Conservation (phyloP, 169 alveolate genomes). For the Miamiensis avidus region DNA sequence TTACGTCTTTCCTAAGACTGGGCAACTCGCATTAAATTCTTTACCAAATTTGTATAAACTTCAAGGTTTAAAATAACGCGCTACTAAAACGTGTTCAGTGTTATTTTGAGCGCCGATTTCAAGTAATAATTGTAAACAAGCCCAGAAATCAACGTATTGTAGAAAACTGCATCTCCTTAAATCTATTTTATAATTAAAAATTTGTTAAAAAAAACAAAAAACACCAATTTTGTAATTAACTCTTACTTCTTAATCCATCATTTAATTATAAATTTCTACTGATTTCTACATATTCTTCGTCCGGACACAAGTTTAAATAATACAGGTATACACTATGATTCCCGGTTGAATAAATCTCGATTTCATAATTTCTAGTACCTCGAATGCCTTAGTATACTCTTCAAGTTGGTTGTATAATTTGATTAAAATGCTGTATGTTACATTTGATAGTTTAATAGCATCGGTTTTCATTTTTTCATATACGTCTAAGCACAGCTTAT, state of each 20-base stretch:
- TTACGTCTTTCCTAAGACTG: no score
- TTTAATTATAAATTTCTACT: conserved; percentile 58
- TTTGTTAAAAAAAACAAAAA: no score
- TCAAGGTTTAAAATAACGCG: background rate
- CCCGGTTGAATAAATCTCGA: conserved; percentile 57
- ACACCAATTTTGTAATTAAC: no score
- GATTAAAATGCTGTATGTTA: conserved; percentile 67
- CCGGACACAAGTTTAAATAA: conserved; percentile 70
- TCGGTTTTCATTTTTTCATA: conserved; percentile 42
- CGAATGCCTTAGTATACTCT: conserved; percentile 56
- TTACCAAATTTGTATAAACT: background rate
- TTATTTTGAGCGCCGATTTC: background rate
- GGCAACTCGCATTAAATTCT: no score
- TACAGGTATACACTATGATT: conserved; percentile 74
- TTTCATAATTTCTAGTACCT: conserved; percentile 69
- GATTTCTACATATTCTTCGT: conserved; percentile 58
- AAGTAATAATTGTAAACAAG: conserved; percentile 1
- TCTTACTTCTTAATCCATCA: conserved; percentile 23
- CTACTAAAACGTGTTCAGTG: background rate
- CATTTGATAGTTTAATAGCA: conserved; percentile 47
- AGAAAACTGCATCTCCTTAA: conserved; percentile 20
- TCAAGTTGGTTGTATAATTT: conserved; percentile 67
- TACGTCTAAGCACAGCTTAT: conserved; percentile 4
- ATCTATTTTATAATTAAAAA: background rate
- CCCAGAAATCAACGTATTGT: conserved; percentile 4